phyloP scores from a whole-genome alignment of 2,329 filamentous ascomycete species.

The Nigrospora sphaerica region DNA sequence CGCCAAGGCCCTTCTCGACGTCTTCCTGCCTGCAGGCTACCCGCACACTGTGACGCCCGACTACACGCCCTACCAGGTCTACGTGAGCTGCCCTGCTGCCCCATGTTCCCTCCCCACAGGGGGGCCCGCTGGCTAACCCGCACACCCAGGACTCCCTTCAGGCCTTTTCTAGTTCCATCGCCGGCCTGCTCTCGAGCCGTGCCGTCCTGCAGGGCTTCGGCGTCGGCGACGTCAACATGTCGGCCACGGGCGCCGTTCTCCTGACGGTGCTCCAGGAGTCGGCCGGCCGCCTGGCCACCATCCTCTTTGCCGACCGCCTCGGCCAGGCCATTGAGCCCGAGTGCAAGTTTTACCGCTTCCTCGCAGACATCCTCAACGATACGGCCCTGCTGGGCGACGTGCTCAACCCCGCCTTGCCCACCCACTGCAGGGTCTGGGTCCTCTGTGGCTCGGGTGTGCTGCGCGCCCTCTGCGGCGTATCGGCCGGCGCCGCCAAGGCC shows the following conservation, averaged over 20 bases:
- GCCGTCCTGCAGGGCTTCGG: constrained; percentile 77
- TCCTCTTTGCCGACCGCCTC: constrained; percentile 75
- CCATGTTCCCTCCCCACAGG: neutral
- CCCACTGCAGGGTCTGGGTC: constrained; percentile 39
- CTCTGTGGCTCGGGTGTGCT: constrained; percentile 44
- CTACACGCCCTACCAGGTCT: constrained; percentile 67
- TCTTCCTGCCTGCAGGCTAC: constrained; percentile 84
- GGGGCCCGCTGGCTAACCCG: neutral
- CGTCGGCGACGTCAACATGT: constrained; percentile 72
- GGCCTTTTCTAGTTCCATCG: constrained; percentile 78
- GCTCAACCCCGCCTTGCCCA: constrained; percentile 65
- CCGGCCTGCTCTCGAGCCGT: constrained; percentile 69
- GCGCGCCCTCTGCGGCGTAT: constrained; percentile 72
- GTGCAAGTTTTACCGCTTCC: constrained; percentile 81
- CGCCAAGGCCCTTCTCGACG: constrained; percentile 45
- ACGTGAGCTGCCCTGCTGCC: constrained; percentile 16
- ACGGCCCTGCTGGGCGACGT: constrained; percentile 80
- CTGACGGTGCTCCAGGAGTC: constrained; percentile 78
- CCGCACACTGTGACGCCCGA: constrained; percentile 80
- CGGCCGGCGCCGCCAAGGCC: constrained; percentile 84
- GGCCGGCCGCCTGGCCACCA: constrained; percentile 75
- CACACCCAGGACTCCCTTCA: constrained; percentile 65
- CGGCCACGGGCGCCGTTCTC: constrained; percentile 73
- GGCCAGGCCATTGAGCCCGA: constrained; percentile 82
- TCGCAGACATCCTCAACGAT: constrained; percentile 86